These are phyloP conservation scores for Penicillium pulvis DNA, from an alignment of 495 filamentous ascomycete genomes.

Conservation along the genomic window DNA sequence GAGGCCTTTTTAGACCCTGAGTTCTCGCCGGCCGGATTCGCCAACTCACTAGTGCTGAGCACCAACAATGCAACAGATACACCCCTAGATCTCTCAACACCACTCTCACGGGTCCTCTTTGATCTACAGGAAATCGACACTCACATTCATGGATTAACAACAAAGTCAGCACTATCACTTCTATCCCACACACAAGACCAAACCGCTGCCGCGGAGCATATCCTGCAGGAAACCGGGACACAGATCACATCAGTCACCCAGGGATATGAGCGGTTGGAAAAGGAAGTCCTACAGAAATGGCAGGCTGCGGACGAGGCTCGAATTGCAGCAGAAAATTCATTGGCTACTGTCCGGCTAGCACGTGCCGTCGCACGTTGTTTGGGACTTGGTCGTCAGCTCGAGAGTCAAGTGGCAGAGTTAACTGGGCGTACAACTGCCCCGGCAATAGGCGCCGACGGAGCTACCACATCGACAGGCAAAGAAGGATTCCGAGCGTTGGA, in stretches of 20 bases:
- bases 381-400: conserved; percentile 80
- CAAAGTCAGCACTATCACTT: conserved; percentile 79
- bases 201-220: conserved; percentile 63
- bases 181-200: conserved; percentile 75
- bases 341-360: conserved; percentile 75
- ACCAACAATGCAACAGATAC: conserved; percentile 93
- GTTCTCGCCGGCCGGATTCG: conserved; percentile 80
- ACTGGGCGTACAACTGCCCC: conserved; percentile 37
- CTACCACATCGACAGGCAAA: conserved; percentile 38
- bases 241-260: conserved; percentile 79
- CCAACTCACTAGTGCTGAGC: conserved; percentile 80
- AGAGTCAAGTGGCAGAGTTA: conserved; percentile 72
- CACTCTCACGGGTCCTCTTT: conserved; percentile 90
- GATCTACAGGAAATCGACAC: conserved; percentile 97
- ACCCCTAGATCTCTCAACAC: conserved; percentile 89
- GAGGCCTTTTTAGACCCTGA: conserved; percentile 83
- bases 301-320: conserved; percentile 78
- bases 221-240: conserved; percentile 70
- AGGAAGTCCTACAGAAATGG: conserved; percentile 80
- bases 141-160: conserved; percentile 88
- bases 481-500: conserved; percentile 80
- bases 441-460: conserved; percentile 25
- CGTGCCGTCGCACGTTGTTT: conserved; percentile 75
- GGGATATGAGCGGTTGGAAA: conserved; percentile 79
- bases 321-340: conserved; percentile 69